Conservation (phyloP, 2,329 filamentous ascomycete species). For the Colletotrichum siamense region DNA sequence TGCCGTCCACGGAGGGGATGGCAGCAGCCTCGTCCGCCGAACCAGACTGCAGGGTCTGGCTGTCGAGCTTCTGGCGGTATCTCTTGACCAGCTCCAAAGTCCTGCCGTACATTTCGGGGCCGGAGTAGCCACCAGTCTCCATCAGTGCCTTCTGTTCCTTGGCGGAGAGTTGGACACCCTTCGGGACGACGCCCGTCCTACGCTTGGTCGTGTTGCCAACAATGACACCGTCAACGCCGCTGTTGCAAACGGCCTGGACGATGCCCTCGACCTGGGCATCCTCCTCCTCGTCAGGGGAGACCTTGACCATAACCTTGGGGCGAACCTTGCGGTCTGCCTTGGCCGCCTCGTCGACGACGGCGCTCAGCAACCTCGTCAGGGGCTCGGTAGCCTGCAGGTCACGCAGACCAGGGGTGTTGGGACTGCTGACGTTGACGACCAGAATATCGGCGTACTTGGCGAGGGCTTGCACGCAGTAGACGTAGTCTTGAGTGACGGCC, state of each 20-base stretch:
- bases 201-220: constrained; percentile 97
- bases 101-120: constrained; percentile 84
- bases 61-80: constrained; percentile 75
- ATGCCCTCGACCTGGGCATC: constrained; percentile 87
- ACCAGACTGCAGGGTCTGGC: constrained; percentile 43
- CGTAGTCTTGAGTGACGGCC: constrained; percentile 81
- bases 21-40: constrained; percentile 33
- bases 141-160: constrained; percentile 72
- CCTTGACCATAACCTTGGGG: constrained; percentile 94
- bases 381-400: constrained; percentile 86
- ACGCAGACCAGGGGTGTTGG: constrained; percentile 91
- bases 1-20: constrained; percentile 32
- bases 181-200: constrained; percentile 72
- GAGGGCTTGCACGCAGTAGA: constrained; percentile 84
- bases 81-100: constrained; percentile 80
- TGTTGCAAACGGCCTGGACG: constrained; percentile 80
- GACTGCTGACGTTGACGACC: constrained; percentile 97
- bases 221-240: constrained; percentile 92
- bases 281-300: constrained; percentile 92
- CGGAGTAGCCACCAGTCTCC: constrained; percentile 89
- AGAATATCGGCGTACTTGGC: constrained; percentile 91
- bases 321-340: constrained; percentile 72
- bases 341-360: constrained; percentile 81
- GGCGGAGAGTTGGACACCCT: constrained; percentile 66
- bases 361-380: constrained; percentile 78